These are phyloP conservation scores for Coniochaeta pulveracea DNA, from an alignment of 2,329 filamentous ascomycete genomes.

Conservation along the genomic window DNA sequence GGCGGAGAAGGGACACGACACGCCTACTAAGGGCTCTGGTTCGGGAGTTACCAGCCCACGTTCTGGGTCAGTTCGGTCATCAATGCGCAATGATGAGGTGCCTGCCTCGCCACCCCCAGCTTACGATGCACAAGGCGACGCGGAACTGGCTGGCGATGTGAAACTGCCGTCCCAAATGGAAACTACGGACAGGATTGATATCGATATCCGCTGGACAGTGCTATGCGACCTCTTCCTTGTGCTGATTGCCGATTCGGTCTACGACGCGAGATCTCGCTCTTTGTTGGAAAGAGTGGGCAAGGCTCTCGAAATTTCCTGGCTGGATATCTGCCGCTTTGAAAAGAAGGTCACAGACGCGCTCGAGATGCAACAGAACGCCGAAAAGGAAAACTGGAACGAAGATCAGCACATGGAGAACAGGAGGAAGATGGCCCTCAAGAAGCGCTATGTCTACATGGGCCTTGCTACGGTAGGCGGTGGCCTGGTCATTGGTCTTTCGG, in stretches of 20 bases:
- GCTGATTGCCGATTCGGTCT: constrained; percentile 89
- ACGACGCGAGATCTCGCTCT: constrained; percentile 78
- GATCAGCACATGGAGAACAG: constrained; percentile 84
- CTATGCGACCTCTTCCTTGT: constrained; percentile 92
- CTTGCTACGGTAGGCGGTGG: constrained; percentile 91
- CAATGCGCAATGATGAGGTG: constrained; percentile 28
- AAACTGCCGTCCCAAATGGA: constrained; percentile 75
- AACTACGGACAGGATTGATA: constrained; percentile 74
- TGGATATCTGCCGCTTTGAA: constrained; percentile 93
- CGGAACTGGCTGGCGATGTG: constrained; percentile 69
- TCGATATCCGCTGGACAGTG: constrained; percentile 93
- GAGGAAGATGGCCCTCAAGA: constrained; percentile 69
- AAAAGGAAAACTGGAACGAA: constrained; percentile 97
- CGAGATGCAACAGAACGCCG: constrained; percentile 92
- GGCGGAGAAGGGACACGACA: constrained; percentile 33
- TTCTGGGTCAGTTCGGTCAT: constrained; percentile 8
- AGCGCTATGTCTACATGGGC: constrained; percentile 89
- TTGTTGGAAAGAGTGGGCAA: constrained; percentile 75
- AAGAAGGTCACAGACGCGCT: constrained; percentile 93
- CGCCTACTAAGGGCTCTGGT: neutral
- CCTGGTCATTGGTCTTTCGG: constrained; percentile 88
- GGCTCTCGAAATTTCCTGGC: constrained; percentile 72
- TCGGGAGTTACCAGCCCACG: constrained; percentile 3
- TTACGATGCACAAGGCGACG: constrained; percentile 51
- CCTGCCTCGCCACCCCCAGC: constrained; percentile 42